Conservation (phyloP, 2,329 filamentous ascomycete genomes). For the Exophiala phaeomuriformis region DNA sequence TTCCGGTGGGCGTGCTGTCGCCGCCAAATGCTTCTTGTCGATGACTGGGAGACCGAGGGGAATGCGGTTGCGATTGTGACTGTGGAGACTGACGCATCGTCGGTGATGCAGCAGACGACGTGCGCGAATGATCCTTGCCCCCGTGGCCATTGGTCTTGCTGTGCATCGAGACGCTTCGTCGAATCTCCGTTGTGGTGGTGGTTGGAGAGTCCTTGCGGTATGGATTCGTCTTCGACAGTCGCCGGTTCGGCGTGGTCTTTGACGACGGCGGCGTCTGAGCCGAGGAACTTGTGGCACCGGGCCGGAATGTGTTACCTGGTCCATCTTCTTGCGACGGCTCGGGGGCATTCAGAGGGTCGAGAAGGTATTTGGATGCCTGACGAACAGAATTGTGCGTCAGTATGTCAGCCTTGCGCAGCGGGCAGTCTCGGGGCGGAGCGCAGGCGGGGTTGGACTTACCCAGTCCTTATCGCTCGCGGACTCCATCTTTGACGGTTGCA, state of each 20-base stretch:
- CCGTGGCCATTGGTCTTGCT: slow-evolving; percentile 9
- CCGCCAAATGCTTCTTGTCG: slow-evolving; percentile 20
- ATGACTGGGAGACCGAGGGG: slow-evolving; percentile 15
- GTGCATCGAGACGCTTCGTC: slow-evolving; percentile 16
- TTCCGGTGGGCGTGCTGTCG: slow-evolving; percentile 3
- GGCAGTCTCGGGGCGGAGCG: neutral
- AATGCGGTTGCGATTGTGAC: slow-evolving; percentile 15
- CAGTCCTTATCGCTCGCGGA: slow-evolving; percentile 44
- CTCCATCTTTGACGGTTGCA: slow-evolving; percentile 26
- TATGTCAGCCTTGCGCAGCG: slow-evolving; percentile 6
- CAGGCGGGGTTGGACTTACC: slow-evolving; percentile 32
- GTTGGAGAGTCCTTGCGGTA: slow-evolving; percentile 19
- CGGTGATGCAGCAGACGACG: slow-evolving; percentile 50
- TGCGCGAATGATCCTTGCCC: slow-evolving; percentile 44
- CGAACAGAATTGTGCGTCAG: neutral
- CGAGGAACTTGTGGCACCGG: slow-evolving; percentile 5
- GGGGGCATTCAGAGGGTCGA: slow-evolving; percentile 61
- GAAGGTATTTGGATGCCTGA: slow-evolving; percentile 59
- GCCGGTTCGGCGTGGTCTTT: slow-evolving; percentile 3
- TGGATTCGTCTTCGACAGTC: slow-evolving; percentile 25
- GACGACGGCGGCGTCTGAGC: slow-evolving; percentile 12
- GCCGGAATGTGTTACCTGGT: slow-evolving; percentile 50
- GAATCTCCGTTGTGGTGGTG: slow-evolving; percentile 10
- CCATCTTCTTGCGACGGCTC: slow-evolving; percentile 63
- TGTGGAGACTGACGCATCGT: slow-evolving; percentile 23